Evolutionary conservation across 345 rosid species (phyloP), one percentile per base, ranked within the genome.

Genomic region (Sisymbrium irio): DNA sequence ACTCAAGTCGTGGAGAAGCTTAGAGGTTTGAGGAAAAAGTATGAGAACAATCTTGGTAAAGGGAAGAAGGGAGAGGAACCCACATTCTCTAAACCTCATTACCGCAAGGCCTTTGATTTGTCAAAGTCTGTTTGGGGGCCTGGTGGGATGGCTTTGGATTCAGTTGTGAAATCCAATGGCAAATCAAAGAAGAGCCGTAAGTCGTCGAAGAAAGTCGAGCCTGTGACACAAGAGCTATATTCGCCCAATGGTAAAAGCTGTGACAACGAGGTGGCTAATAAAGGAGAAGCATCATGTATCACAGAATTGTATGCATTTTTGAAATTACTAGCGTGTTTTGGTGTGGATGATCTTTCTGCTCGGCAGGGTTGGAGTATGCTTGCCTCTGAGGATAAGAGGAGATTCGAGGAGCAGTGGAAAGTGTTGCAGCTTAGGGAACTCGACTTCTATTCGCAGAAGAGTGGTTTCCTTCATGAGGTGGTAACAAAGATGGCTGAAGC

Each of bases 121-220:
- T 83, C 86, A 0, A 77, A 80, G 72, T 22, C 39, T 5, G 35
- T 80, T 9, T 86, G 87, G 91, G 82, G 85, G 49, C 60, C 20
- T 33, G 33, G 54, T 41, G 74, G 77, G 3, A 33, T 72, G 54
- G 62, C 40, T 45, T 17, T 46, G 14, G 69, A 73, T 25, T 36
- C 81, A 1, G 47, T 40, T 61, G 15, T 62, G 45, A 72, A 72
- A 25, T 51, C 70, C 14, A 78, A 61, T 36, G 81, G 61, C 20
- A 61, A 67, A 28, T 14, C 40, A 0, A 72, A 72, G 64, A 72
- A 61, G 60, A 78, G 60, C 19, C 0, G 30, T 14, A 65, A 77
- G 71, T 30, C 55, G 20, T 32, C 55, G 15, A 70, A 70, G 60
- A 70, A 30, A 20, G 50, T 49, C 3, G 80, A 54, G 32, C 36